Percentiles rank a stretch among this genome's conserved stretches.
phyloP scores from a whole-genome alignment of 2,329 filamentous ascomycete genomes.

The Colletotrichum eremochloae region DNA sequence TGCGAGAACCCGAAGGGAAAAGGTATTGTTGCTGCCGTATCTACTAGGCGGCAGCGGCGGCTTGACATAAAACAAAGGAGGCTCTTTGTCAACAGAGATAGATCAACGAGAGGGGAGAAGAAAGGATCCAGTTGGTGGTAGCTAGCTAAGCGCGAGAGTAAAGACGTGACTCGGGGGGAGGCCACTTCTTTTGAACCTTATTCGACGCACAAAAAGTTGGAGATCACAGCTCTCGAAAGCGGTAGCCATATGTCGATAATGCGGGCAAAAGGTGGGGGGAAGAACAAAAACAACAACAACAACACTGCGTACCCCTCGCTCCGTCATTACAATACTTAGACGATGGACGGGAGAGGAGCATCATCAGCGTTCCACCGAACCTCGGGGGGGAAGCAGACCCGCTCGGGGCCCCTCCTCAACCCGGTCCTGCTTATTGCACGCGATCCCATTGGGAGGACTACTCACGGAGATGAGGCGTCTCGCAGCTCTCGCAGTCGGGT shows the following conservation, averaged over 20 bases:
- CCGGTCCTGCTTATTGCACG: constrained; percentile 29
- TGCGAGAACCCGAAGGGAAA: neutral
- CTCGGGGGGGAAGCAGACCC: constrained; percentile 25
- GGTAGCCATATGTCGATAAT: constrained; percentile 1
- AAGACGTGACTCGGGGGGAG: constrained; percentile 1
- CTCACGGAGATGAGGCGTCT: constrained; percentile 22
- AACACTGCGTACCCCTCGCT: neutral
- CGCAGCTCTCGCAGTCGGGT: constrained; percentile 21
- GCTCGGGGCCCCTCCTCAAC: constrained; percentile 25
- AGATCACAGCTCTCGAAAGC: constrained; percentile 11
- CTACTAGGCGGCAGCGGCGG: neutral
- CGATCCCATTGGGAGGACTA: constrained; percentile 29
- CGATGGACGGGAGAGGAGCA: neutral
- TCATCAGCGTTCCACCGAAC: constrained; percentile 11
- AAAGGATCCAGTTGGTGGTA: neutral
- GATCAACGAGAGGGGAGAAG: neutral
- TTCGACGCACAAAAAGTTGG: constrained; percentile 5
- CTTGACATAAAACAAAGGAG: neutral
- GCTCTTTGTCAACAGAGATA: constrained; percentile 4
- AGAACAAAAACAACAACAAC: neutral
- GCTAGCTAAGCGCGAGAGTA: constrained; percentile 3
- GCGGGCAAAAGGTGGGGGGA: constrained; percentile 12
- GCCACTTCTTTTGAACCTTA: constrained; percentile 33
- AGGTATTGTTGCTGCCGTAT: neutral
- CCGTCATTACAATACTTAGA: neutral